Evolutionary conservation across 805 yeast genomes (phyloP).

Genomic region (Naumovozyma castellii): DNA sequence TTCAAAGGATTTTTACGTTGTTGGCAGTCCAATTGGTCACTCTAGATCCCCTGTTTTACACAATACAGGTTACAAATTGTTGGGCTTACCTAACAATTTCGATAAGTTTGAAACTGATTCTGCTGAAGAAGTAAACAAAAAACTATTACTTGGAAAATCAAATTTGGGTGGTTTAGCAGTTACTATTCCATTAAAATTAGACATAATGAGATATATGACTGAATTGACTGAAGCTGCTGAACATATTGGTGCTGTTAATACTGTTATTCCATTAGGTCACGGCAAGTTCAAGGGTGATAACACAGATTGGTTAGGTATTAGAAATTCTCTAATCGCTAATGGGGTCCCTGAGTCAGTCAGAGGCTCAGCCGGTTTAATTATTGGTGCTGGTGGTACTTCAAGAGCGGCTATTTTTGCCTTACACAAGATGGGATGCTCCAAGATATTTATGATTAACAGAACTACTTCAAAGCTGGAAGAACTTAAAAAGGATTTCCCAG

Average conservation of each 20-base stretch:
- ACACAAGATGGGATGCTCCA: slow-evolving; percentile 62
- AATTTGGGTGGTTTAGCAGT: slow-evolving; percentile 89
- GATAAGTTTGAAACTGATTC: slow-evolving; percentile 57
- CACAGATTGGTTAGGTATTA: slow-evolving; percentile 92
- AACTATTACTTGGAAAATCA: slow-evolving; percentile 36
- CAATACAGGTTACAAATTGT: slow-evolving; percentile 61
- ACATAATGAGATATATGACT: slow-evolving; percentile 56
- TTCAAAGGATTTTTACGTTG: slow-evolving; percentile 54
- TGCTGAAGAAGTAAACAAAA: slow-evolving; percentile 45
- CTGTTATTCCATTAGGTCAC: slow-evolving; percentile 48
- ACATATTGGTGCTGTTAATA: slow-evolving; percentile 89
- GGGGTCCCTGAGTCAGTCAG: slow-evolving; percentile 46
- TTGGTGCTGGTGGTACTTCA: slow-evolving; percentile 98
- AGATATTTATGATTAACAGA: slow-evolving; percentile 74
- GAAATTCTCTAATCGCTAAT: slow-evolving; percentile 49
- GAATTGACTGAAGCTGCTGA: slow-evolving; percentile 69
- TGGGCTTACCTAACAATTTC: slow-evolving; percentile 72
- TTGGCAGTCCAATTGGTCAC: slow-evolving; percentile 75
- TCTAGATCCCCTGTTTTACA: slow-evolving; percentile 87
- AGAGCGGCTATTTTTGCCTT: slow-evolving; percentile 90
- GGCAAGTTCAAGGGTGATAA: slow-evolving; percentile 68
- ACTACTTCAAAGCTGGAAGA: slow-evolving; percentile 55
- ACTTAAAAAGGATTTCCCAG: slow-evolving; percentile 53
- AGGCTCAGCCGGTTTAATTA: slow-evolving; percentile 54
- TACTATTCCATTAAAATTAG: slow-evolving; percentile 87